Evolutionary conservation across 164 flowering plant genomes (phyloP).

Genomic region (Pachysandra terminalis): DNA sequence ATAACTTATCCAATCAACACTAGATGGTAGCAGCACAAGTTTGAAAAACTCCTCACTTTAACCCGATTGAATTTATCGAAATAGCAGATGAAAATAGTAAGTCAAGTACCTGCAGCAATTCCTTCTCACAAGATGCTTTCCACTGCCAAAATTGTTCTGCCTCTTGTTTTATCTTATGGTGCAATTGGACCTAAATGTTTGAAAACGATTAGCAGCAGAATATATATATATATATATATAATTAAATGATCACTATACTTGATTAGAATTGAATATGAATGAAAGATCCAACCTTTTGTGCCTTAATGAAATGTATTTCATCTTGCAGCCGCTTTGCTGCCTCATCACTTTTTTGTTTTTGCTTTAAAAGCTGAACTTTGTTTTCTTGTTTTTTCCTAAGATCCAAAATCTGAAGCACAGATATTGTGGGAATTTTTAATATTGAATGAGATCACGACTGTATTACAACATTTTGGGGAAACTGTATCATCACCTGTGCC

Average conservation of each 20-base stretch:
- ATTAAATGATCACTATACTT: too few relatives aligned
- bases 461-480: constrained; percentile 1
- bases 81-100: not conserved
- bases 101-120: constrained; percentile 71
- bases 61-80: too few relatives aligned
- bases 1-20: too few relatives aligned
- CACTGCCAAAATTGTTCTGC: constrained; percentile 98
- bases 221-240: too few relatives aligned
- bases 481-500: constrained; percentile 60
- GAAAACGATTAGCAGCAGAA: constrained; percentile 14
- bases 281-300: constrained; percentile 74
- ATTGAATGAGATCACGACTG: not conserved
- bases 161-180: constrained; percentile 94
- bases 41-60: too few relatives aligned
- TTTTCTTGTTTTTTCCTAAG: constrained; percentile 96
- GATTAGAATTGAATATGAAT: constrained; percentile 3
- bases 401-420: constrained; percentile 62
- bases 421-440: not conserved
- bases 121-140: constrained; percentile 98
- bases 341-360: constrained; percentile 97
- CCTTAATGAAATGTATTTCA: constrained; percentile 91
- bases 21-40: too few relatives aligned
- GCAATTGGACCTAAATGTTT: constrained; percentile 79
- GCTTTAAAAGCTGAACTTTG: constrained; percentile 89
- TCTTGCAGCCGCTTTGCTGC: constrained; percentile 91